Evolutionary conservation across 2,329 filamentous ascomycete species (phyloP), one percentile per base, ranked within the genome.

Genomic region (Fusarium heterosporum): DNA sequence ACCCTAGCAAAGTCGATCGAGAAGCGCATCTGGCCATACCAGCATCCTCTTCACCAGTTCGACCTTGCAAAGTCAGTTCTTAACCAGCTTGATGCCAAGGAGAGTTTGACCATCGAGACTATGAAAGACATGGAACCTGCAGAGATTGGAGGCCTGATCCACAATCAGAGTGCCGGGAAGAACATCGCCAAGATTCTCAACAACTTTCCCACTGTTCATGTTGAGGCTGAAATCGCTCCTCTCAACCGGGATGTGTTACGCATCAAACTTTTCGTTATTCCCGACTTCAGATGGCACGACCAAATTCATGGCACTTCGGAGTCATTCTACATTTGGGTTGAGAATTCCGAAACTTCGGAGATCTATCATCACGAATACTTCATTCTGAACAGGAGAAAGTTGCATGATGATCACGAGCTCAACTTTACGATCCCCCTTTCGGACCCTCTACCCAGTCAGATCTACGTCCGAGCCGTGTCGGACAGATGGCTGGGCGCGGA

Each of bases 361-460:
- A 98, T 99, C 39, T 98, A 97, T 73, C 96, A 99, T 73, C 93
- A 98, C 68, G 96, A 99, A 76, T 97, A 91, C 78, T 98, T 99
- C 79, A 96, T 99, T 56, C 84, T 99, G 8, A 96, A 89, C 64
- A 86, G 93, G 66, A 92, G 88, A 78, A 97, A 97, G 83, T 84
- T 99, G 4, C 88, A 97, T 69, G 94, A 98, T 75, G 92, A 96
- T n/a, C 96, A 99, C 72, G 96, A 99, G 78, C 87, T 99, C 46
- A 97, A 96, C 78, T 99, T 99, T 73, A 98, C 96, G 0, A 99
- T 99, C 47, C 96, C 96, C 0, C 82, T 99, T 2, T 91, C 94
- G 0, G 96, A 99, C 75, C 96, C 96, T 1, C 80, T 99, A 4
- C 96, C 96, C 1, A 93, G 91, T 28, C 96, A 99, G 77, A 97